Percentiles rank a stretch among this genome's conserved stretches.
These are phyloP conservation scores for Heterobasidion irregulare DNA, from an alignment of 1,284 basidiomycete genomes.

Conservation along the genomic window DNA sequence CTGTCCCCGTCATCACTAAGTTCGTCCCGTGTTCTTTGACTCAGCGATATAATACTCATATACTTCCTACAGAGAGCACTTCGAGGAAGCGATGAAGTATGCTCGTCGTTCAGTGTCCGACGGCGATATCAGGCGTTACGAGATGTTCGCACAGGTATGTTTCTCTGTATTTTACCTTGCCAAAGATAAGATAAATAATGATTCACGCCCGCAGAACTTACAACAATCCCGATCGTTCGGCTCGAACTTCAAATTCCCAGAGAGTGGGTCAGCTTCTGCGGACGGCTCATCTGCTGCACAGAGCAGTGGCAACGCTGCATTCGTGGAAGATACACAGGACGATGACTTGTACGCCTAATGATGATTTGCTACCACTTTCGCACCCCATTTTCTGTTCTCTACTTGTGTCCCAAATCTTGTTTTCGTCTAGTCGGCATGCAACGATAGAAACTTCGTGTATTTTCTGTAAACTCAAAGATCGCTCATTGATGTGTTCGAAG, in stretches of 20 bases:
- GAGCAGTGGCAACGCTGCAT: conserved; percentile 67
- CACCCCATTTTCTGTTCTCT: not conserved
- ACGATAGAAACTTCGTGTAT: not conserved
- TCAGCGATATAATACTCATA: not conserved
- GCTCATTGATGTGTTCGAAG: not conserved
- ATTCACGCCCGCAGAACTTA: conserved; percentile 47
- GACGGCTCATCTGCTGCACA: conserved; percentile 33
- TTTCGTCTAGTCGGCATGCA: not conserved
- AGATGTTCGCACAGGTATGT: conserved; percentile 78
- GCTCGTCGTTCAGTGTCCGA: conserved; percentile 90
- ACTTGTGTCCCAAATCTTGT: not conserved
- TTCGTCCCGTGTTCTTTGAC: conserved; percentile 19
- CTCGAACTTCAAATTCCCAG: conserved; percentile 96
- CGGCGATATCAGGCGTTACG: conserved; percentile 91
- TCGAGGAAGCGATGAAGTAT: conserved; percentile 97
- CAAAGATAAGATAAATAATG: no score
- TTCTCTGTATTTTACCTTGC: not conserved
- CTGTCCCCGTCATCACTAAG: conserved; percentile 93
- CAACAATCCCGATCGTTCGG: conserved; percentile 87
- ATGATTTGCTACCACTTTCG: not conserved
- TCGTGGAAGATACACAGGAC: conserved; percentile 74
- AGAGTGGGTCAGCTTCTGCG: conserved; percentile 45
- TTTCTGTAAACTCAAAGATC: not conserved
- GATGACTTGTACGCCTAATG: conserved; percentile 79
- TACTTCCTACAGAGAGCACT: conserved; percentile 59